Evolutionary conservation across 805 yeast genomes (phyloP).

Genomic region (Myxozyma mucilagina): DNA sequence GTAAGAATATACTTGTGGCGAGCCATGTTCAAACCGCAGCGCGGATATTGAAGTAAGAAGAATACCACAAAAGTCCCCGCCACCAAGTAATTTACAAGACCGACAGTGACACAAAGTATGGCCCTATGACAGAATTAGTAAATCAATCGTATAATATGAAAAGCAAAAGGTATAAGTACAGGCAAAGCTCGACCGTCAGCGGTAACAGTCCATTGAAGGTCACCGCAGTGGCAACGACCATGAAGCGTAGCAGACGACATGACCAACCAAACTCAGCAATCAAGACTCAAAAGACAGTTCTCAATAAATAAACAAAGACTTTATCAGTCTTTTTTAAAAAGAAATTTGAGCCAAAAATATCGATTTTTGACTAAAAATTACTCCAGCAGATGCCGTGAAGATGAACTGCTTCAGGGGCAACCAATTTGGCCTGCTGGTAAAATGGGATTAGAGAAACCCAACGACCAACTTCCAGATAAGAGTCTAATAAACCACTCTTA

Average conservation of each 20-base stretch:
- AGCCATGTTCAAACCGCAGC: constrained; percentile 25
- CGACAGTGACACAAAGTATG: constrained; percentile 31
- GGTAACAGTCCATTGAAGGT: constrained; percentile 30
- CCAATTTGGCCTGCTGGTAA: too few relatives aligned
- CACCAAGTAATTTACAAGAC: constrained; percentile 29
- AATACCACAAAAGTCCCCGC: constrained; percentile 30
- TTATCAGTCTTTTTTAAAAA: too few relatives aligned
- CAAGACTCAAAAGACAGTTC: neutral
- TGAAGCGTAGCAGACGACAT: constrained; percentile 23
- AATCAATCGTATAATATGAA: neutral
- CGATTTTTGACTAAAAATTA: too few relatives aligned
- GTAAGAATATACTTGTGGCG: constrained; percentile 28
- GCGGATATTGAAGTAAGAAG: constrained; percentile 28
- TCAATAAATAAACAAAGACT: too few relatives aligned
- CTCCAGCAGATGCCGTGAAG: too few relatives aligned
- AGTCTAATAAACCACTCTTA: too few relatives aligned
- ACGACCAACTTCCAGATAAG: too few relatives aligned
- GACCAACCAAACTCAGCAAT: neutral
- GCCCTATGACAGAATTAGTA: constrained; percentile 9
- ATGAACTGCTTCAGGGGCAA: too few relatives aligned
- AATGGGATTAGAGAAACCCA: too few relatives aligned
- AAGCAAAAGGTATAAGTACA: constrained; percentile 8
- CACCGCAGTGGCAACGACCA: constrained; percentile 32
- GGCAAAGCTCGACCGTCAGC: constrained; percentile 20
- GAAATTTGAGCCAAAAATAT: too few relatives aligned